phyloP scores from a whole-genome alignment of 352 stramenopile species.

The Pythium vanterpoolii region DNA sequence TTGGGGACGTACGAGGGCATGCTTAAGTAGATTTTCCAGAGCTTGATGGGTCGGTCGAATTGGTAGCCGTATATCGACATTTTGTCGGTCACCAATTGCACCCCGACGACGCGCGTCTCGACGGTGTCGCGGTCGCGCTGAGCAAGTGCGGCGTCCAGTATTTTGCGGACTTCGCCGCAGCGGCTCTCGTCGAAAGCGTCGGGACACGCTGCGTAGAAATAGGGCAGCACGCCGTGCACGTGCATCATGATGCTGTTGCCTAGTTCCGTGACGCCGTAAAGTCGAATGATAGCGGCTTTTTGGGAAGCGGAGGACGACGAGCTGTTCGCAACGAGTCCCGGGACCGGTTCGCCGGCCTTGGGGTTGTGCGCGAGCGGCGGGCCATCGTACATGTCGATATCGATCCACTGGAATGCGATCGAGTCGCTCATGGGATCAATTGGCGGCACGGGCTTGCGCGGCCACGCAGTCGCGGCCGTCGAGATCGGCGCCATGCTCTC shows the following conservation, averaged over 20 bases:
- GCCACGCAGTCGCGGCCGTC: conserved; percentile 64
- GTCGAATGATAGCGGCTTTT: conserved; percentile 90
- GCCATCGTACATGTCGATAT: conserved; percentile 98
- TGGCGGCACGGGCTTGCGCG: conserved; percentile 36
- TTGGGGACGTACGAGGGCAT: conserved; percentile 95
- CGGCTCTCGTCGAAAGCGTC: conserved; percentile 60
- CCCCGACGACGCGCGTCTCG: conserved; percentile 55
- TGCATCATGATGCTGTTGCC: conserved; percentile 96
- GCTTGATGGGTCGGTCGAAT: conserved; percentile 62
- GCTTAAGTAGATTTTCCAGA: conserved; percentile 92
- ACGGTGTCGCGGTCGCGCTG: conserved; percentile 52
- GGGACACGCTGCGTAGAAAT: conserved; percentile 93
- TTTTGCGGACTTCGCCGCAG: conserved; percentile 65
- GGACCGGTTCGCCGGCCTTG: conserved; percentile 58
- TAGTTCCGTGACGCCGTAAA: conserved; percentile 95
- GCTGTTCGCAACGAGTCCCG: conserved; percentile 80
- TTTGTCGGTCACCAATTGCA: conserved; percentile 72
- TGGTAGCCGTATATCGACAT: conserved; percentile 89
- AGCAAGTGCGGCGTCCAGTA: conserved; percentile 50
- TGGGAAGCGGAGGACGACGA: conserved; percentile 85
- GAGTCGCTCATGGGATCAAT: conserved; percentile 36
- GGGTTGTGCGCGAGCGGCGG: conserved; percentile 86
- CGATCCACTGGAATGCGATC: conserved; percentile 95
- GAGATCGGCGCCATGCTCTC: conserved; percentile 57
- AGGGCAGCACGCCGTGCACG: conserved; percentile 97